Conservation (phyloP, 108 stramenopile genomes). For the Cyclostephanos tholiformis region DNA sequence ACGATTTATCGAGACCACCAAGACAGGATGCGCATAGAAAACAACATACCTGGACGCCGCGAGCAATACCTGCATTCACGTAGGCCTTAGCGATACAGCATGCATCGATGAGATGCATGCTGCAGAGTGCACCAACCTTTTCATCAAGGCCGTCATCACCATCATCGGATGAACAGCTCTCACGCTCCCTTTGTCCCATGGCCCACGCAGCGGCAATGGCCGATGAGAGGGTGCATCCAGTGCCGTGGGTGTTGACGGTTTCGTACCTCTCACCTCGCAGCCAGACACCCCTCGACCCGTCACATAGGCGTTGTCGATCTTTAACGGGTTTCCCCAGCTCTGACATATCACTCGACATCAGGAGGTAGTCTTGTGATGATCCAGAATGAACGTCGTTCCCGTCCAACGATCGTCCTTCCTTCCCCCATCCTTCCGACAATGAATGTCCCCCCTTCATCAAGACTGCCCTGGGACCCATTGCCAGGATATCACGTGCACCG, state of each 20-base stretch:
- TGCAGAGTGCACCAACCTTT: constrained; percentile 51
- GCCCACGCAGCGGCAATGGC: constrained; percentile 88
- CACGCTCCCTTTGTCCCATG: constrained; percentile 60
- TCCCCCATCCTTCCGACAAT: constrained; percentile 42
- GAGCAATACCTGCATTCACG: constrained; percentile 78
- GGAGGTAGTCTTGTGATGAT: constrained; percentile 77
- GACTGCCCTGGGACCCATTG: constrained; percentile 69
- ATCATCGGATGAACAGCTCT: background rate
- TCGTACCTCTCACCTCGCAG: constrained; percentile 67
- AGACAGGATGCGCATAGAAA: background rate
- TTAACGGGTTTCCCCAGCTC: constrained; percentile 48
- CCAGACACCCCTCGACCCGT: constrained; percentile 79
- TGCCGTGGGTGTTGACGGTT: constrained; percentile 85
- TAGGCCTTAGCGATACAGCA: constrained; percentile 87
- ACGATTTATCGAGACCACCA: too few species aligned
- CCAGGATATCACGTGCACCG: constrained; percentile 76
- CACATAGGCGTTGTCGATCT: constrained; percentile 63
- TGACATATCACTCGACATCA: constrained; percentile 40
- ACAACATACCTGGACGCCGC: constrained; percentile 51
- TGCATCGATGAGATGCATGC: constrained; percentile 71
- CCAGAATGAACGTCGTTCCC: constrained; percentile 44
- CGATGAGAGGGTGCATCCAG: constrained; percentile 90
- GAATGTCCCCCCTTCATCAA: constrained; percentile 94
- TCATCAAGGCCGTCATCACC: constrained; percentile 45
- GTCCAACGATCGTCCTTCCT: constrained; percentile 15